Conservation (phyloP, 305 asterid genomes). For the Fraxinus velutina region DNA sequence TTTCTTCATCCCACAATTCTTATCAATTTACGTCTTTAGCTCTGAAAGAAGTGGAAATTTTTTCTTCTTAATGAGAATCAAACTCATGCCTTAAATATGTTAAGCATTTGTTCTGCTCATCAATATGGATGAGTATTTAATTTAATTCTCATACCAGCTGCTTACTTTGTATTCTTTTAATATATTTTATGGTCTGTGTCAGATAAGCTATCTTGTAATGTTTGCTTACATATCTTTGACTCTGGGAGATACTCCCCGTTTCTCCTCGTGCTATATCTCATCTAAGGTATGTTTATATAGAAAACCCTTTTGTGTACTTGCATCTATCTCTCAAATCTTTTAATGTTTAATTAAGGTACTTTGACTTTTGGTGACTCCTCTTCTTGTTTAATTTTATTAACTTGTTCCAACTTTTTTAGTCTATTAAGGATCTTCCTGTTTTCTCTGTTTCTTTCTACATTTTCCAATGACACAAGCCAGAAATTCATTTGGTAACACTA, state of each 20-base stretch:
- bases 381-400: neutral
- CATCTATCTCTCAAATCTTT: neutral
- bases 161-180: slow-evolving; percentile 16
- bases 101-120: neutral
- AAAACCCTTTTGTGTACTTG: neutral
- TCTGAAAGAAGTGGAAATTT: neutral
- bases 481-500: neutral
- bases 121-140: neutral
- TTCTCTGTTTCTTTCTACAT: neutral
- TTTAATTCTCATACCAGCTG: slow-evolving; percentile 1
- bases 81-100: neutral
- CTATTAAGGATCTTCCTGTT: neutral
- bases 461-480: neutral
- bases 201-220: slow-evolving; percentile 99
- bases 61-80: slow-evolving; percentile 15
- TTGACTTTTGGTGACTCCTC: neutral
- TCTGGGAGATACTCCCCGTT: slow-evolving; percentile 83
- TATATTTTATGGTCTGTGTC: slow-evolving; percentile 30
- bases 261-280: slow-evolving; percentile 75
- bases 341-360: neutral
- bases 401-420: neutral
- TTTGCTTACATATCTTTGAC: slow-evolving; percentile 99
- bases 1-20: slow-evolving; percentile 3
- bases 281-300: slow-evolving; percentile 68
- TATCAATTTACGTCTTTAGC: neutral